Percentiles rank a stretch among this genome's conserved stretches.
Conservation (phyloP, 2,329 filamentous ascomycete species). For the Cyphellophora attinorum region DNA sequence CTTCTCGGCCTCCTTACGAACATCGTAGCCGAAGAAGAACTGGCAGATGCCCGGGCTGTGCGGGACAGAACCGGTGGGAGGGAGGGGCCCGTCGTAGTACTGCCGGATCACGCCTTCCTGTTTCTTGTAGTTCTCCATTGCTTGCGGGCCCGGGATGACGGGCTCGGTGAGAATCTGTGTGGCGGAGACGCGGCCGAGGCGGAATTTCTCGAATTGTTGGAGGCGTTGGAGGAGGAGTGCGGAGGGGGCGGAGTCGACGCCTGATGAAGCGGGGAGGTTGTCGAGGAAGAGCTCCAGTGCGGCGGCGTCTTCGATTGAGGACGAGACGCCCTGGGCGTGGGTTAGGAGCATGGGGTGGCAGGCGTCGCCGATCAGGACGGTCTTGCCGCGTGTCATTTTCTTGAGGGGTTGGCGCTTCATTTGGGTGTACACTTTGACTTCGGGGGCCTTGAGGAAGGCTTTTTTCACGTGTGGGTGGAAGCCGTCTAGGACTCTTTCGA, state of each 20-base stretch:
- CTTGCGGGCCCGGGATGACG: slow-evolving; percentile 16
- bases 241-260: slow-evolving; percentile 8
- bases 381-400: slow-evolving; percentile 41
- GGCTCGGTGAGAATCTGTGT: slow-evolving; percentile 19
- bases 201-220: slow-evolving; percentile 14
- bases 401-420: slow-evolving; percentile 17
- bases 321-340: slow-evolving; percentile 17
- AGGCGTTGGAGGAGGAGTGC: slow-evolving; percentile 13
- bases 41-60: slow-evolving; percentile 16
- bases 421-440: slow-evolving; percentile 19
- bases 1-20: slow-evolving; percentile 12
- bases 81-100: slow-evolving; percentile 18
- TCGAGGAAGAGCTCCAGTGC: slow-evolving; percentile 16
- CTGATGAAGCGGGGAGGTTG: slow-evolving; percentile 9
- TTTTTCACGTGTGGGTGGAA: slow-evolving; percentile 17
- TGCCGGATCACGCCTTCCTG: slow-evolving; percentile 16
- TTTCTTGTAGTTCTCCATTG: slow-evolving; percentile 15
- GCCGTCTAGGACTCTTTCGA: slow-evolving; percentile 15
- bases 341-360: slow-evolving; percentile 17
- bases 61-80: slow-evolving; percentile 14
- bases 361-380: slow-evolving; percentile 57
- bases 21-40: slow-evolving; percentile 19
- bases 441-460: slow-evolving; percentile 15
- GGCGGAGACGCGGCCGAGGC: slow-evolving; percentile 14
- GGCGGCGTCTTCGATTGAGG: slow-evolving; percentile 18